These are phyloP conservation scores for Leucaena leucocephala DNA, from an alignment of 306 rosid genomes.

Conservation along the genomic window DNA sequence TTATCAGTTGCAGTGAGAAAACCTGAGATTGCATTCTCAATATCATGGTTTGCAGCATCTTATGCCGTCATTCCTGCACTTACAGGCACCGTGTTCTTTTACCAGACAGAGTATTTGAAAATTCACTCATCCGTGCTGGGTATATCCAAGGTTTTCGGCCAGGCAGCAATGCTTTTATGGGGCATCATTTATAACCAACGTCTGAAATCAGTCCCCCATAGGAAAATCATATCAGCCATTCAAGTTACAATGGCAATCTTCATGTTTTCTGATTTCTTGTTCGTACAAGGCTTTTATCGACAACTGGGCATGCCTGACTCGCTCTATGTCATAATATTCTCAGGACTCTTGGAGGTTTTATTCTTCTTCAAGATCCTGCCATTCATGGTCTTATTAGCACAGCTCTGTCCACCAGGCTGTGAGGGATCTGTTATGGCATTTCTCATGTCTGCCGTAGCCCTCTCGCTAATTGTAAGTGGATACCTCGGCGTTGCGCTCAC, in stretches of 20 bases:
- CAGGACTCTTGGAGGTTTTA: slow-evolving; percentile 79
- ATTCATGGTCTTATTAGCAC: slow-evolving; percentile 71
- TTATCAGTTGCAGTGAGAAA: slow-evolving; percentile 58
- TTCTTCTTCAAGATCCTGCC: slow-evolving; percentile 82
- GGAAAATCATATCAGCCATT: slow-evolving; percentile 72
- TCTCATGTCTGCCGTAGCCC: slow-evolving; percentile 75
- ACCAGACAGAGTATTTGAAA: slow-evolving; percentile 73
- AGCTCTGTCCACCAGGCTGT: slow-evolving; percentile 82
- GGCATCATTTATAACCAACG: slow-evolving; percentile 62
- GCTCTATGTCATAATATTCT: slow-evolving; percentile 70
- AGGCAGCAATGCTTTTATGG: slow-evolving; percentile 85
- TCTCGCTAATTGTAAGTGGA: slow-evolving; percentile 82
- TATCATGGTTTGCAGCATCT: slow-evolving; percentile 88
- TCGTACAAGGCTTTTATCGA: slow-evolving; percentile 64
- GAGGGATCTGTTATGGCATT: slow-evolving; percentile 97
- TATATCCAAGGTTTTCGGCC: slow-evolving; percentile 87
- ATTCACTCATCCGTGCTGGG: slow-evolving; percentile 75
- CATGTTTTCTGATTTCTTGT: slow-evolving; percentile 85
- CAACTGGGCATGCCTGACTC: slow-evolving; percentile 73
- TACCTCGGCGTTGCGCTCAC: slow-evolving; percentile 84
- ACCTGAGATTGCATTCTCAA: slow-evolving; percentile 68
- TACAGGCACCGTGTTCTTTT: slow-evolving; percentile 95
- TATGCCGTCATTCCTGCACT: slow-evolving; percentile 79
- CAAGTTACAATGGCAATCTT: slow-evolving; percentile 68
- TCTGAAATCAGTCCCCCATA: slow-evolving; percentile 63